Base-by-base conservation (phyloP, 2,329 filamentous ascomycete species). In the Fusarium pseudonygamai region DNA sequence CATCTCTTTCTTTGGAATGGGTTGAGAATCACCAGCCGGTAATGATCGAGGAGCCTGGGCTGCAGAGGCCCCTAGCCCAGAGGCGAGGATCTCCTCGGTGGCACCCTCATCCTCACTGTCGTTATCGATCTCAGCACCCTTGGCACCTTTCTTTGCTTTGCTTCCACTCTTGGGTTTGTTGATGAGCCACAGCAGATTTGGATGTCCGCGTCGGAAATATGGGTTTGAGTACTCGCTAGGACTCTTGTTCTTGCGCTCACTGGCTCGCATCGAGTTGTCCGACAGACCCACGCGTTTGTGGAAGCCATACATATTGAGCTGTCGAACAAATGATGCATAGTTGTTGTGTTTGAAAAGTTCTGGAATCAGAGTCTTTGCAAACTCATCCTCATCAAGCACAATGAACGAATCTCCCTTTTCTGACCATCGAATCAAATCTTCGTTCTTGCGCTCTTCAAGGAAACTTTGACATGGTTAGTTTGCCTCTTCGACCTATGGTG, bases 301-400 rank as follows among this genome's bases (percentile, higher is more conserved):
- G 79, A 99, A 99, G 71, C 97, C 95, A 82, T 97, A 98, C 87
- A 98, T 98, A 83, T 98, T 97, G 72, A 98, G 87, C 81, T 98
- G 95, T 40, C 95, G 92, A 62, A 98, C 95, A 80, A 98, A 98
- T 74, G 95, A 97, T 52, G 95, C 95, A 83, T 98, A 98, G 82
- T 98, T 98, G 87, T 96, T 97, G 85, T 99, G 96, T 83, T 99
- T 99, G 88, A 99, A 99, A 71, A 98, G 91, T 82, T 98, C 97
- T 2, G 96, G 96, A 30, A 99, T 93, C 76, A 99, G 92, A 42
- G 93, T 94, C 84, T 98, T 98, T 26, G 96, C 98, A 80, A 99
- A 99, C 83, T 97, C 96, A 79, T 99, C 96, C 83, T 99, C 96
- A 79, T 99, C 96, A 14, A 98, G 85, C 7, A 99, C 96, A 64